Percentiles rank a stretch among this genome's conserved stretches.
phyloP scores from a whole-genome alignment of 2,329 filamentous ascomycete species.

The Aureobasidium lini region DNA sequence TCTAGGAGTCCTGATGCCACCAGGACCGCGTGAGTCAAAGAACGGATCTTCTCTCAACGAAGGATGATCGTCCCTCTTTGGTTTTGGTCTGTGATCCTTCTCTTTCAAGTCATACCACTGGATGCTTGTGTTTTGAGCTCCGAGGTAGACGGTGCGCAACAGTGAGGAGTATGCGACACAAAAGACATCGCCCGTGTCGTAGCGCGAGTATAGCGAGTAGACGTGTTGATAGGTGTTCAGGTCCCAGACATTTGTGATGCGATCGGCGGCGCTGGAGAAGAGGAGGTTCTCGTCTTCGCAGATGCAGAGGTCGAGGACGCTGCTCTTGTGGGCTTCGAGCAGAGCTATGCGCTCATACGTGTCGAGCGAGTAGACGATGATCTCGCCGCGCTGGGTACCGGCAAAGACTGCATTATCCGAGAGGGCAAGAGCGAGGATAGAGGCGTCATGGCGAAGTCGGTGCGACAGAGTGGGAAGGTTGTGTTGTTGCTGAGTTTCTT shows the following conservation, averaged over 20 bases:
- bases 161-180: slow-evolving; percentile 81
- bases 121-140: slow-evolving; percentile 88
- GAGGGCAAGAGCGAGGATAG: slow-evolving; percentile 74
- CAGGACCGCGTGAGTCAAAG: slow-evolving; percentile 84
- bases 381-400: slow-evolving; percentile 88
- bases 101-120: slow-evolving; percentile 80
- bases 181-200: slow-evolving; percentile 93
- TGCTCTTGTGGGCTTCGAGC: slow-evolving; percentile 84
- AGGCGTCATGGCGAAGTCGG: slow-evolving; percentile 67
- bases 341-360: slow-evolving; percentile 74
- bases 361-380: slow-evolving; percentile 79
- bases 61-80: slow-evolving; percentile 61
- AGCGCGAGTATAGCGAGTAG: slow-evolving; percentile 86
- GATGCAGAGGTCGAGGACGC: slow-evolving; percentile 77
- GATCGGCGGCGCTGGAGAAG: slow-evolving; percentile 89
- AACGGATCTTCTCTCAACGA: slow-evolving; percentile 76
- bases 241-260: slow-evolving; percentile 90
- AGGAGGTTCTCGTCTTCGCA: slow-evolving; percentile 67
- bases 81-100: slow-evolving; percentile 50
- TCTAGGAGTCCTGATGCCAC: slow-evolving; percentile 69
- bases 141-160: slow-evolving; percentile 78
- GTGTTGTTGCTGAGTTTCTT: slow-evolving; percentile 12
- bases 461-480: slow-evolving; percentile 59
- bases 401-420: slow-evolving; percentile 79
- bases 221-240: slow-evolving; percentile 66